Evolutionary conservation across 768 basidiomycete species (phyloP).

Genomic region (Rhodotorula paludigena): DNA sequence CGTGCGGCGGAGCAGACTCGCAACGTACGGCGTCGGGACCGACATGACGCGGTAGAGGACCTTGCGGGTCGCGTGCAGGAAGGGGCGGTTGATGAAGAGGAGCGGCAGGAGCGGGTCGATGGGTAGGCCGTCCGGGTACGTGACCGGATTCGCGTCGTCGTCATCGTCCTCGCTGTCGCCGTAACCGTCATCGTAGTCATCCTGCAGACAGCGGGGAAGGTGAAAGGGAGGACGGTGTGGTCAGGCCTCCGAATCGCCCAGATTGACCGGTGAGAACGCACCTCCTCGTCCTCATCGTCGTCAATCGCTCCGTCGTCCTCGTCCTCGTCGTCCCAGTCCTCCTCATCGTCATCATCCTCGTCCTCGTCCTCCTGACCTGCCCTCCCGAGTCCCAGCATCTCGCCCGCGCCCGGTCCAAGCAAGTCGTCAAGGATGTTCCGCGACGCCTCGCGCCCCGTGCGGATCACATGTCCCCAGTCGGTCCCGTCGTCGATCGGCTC

Average conservation of each 20-base stretch:
- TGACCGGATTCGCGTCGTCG: conserved; percentile 2
- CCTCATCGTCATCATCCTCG: conserved; percentile 14
- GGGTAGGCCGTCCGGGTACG: conserved; percentile 40
- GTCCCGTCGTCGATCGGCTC: background rate
- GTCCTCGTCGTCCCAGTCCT: background rate
- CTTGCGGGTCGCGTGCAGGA: conserved; percentile 37
- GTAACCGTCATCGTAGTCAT: too few relatives aligned
- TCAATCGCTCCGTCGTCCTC: conserved; percentile 8
- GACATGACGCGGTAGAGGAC: conserved; percentile 27
- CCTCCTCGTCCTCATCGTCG: background rate
- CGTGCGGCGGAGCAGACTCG: conserved; percentile 21
- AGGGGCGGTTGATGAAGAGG: conserved; percentile 34
- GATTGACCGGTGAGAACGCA: too few relatives aligned
- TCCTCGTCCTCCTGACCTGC: background rate
- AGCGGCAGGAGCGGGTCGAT: conserved; percentile 39
- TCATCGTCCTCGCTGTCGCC: conserved; percentile 5
- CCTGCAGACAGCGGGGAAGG: too few relatives aligned
- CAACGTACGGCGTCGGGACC: conserved; percentile 8
- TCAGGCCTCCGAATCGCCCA: too few relatives aligned
- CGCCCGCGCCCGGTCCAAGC: background rate
- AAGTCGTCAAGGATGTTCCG: background rate
- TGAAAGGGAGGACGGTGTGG: too few relatives aligned
- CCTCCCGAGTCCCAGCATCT: too few relatives aligned
- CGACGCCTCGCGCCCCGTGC: background rate
- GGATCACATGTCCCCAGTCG: too few relatives aligned